Conservation (phyloP, 495 filamentous ascomycete genomes). For the Aspergillus incahuasiensis region DNA sequence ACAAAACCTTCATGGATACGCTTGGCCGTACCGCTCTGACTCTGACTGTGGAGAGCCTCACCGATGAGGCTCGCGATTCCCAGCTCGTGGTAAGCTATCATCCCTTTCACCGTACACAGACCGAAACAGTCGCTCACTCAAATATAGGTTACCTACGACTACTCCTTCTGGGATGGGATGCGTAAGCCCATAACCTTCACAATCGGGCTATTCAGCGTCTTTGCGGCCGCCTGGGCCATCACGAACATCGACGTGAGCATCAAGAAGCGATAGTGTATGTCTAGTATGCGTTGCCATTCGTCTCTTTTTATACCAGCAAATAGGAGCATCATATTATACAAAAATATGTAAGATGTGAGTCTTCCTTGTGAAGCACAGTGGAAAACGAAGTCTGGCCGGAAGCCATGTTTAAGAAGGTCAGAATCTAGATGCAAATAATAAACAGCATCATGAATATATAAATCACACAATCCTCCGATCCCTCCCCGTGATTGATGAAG, state of each 20-base stretch:
- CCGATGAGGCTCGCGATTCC: slow-evolving; percentile 79
- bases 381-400: neutral
- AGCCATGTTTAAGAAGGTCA: neutral
- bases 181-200: slow-evolving; percentile 86
- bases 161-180: slow-evolving; percentile 66
- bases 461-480: slow-evolving; percentile 1
- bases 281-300: slow-evolving; percentile 6
- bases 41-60: slow-evolving; percentile 76
- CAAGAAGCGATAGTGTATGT: slow-evolving; percentile 42
- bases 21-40: slow-evolving; percentile 78
- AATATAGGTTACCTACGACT: slow-evolving; percentile 70
- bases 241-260: slow-evolving; percentile 73
- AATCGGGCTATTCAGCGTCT: slow-evolving; percentile 65
- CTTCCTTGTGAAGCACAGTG: neutral
- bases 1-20: slow-evolving; percentile 92
- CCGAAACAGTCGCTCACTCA: slow-evolving; percentile 6
- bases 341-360: neutral
- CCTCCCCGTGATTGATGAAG: neutral
- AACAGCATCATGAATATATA: slow-evolving; percentile 10
- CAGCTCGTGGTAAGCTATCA: slow-evolving; percentile 59
- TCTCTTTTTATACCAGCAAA: slow-evolving; percentile 14
- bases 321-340: neutral
- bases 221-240: slow-evolving; percentile 70
- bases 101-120: neutral
- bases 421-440: neutral